These are phyloP conservation scores for Hypoxylon sp. DNA, from an alignment of 2,329 filamentous ascomycete genomes.

Conservation along the genomic window DNA sequence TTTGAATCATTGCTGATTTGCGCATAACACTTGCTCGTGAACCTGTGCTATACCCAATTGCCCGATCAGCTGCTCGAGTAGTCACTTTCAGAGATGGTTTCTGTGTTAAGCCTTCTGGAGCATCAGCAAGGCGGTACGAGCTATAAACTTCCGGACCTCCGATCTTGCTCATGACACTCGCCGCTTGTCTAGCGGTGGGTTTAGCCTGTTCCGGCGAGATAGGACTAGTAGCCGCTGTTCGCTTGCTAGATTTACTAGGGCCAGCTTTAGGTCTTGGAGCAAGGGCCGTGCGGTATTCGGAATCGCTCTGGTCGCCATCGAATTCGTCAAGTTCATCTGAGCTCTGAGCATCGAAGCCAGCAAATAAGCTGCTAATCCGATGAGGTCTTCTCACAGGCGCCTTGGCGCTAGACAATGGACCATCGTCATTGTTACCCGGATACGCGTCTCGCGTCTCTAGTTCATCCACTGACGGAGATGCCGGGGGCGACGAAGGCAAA, in stretches of 20 bases:
- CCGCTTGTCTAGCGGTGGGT: constrained; percentile 46
- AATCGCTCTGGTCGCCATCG: constrained; percentile 74
- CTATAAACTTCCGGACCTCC: constrained; percentile 62
- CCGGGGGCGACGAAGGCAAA: constrained; percentile 65
- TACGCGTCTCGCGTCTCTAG: constrained; percentile 74
- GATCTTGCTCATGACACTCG: constrained; percentile 55
- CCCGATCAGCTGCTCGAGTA: constrained; percentile 49
- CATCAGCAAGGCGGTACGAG: constrained; percentile 58
- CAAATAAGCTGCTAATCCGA: constrained; percentile 87
- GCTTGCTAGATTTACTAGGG: constrained; percentile 58
- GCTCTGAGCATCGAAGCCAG: constrained; percentile 82
- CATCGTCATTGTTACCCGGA: constrained; percentile 85
- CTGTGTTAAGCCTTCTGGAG: constrained; percentile 48
- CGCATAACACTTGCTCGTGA: constrained; percentile 76
- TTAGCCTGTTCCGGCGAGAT: constrained; percentile 61
- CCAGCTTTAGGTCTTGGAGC: constrained; percentile 69
- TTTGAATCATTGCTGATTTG: constrained; percentile 84
- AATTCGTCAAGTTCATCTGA: constrained; percentile 77
- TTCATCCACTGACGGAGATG: constrained; percentile 48
- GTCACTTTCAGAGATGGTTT: constrained; percentile 55
- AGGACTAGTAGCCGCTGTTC: constrained; percentile 58
- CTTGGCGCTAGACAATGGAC: constrained; percentile 74
- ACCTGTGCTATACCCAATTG: constrained; percentile 57
- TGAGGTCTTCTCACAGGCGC: constrained; percentile 77
- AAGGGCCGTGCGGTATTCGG: constrained; percentile 76